phyloP scores from a whole-genome alignment of 139 green algal species.

The Chlamydomonas applanata region DNA sequence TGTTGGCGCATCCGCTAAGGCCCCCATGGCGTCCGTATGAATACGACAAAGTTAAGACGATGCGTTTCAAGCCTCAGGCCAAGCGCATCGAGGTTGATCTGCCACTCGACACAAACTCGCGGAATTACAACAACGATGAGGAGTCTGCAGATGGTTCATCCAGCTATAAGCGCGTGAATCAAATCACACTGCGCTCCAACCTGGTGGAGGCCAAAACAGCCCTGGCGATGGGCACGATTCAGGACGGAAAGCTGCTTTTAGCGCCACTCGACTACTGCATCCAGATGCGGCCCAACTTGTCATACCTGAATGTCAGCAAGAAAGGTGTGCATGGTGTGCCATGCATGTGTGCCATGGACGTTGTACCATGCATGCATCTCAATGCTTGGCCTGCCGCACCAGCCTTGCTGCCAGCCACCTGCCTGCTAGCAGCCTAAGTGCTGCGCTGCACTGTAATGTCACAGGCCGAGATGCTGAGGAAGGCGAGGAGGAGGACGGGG shows the following conservation, averaged over 20 bases:
- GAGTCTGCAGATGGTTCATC: slow-evolving; percentile 23
- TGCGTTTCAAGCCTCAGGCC: slow-evolving; percentile 68
- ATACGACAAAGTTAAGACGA: slow-evolving; percentile 39
- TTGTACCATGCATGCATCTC: background rate
- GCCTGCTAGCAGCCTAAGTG: background rate
- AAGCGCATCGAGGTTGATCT: slow-evolving; percentile 60
- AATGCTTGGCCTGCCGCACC: no score
- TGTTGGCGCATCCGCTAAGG: slow-evolving; percentile 83
- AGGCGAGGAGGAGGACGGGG: slow-evolving; percentile 32
- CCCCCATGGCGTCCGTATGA: slow-evolving; percentile 75
- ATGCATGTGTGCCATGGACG: background rate
- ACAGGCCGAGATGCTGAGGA: slow-evolving; percentile 2
- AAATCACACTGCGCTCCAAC: slow-evolving; percentile 53
- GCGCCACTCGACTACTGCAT: slow-evolving; percentile 74
- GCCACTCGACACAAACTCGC: slow-evolving; percentile 52
- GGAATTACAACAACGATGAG: slow-evolving; percentile 62
- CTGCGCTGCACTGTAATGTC: no score
- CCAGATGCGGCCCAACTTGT: slow-evolving; percentile 76
- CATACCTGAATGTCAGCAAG: slow-evolving; percentile 58
- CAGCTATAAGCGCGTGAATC: slow-evolving; percentile 25
- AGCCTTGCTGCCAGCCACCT: no score
- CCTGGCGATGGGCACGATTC: slow-evolving; percentile 59
- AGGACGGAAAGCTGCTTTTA: slow-evolving; percentile 69
- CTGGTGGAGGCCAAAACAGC: slow-evolving; percentile 38
- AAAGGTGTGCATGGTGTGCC: slow-evolving; percentile 6